phyloP scores from a whole-genome alignment of 768 basidiomycete species.

The Myochromella boudieri region DNA sequence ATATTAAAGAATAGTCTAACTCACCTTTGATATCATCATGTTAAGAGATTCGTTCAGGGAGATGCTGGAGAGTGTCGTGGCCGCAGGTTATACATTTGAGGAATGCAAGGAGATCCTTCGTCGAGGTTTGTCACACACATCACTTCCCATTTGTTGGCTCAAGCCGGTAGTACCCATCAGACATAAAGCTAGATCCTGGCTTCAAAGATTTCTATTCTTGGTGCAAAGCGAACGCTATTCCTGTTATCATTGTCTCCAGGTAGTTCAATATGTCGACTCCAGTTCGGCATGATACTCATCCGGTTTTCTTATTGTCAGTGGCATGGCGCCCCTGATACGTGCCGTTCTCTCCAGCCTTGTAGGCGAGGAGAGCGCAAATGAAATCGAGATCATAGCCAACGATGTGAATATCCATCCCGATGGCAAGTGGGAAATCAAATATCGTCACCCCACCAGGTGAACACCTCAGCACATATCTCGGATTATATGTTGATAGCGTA shows the following conservation, averaged over 20 bases:
- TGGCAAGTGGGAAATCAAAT: slow-evolving; percentile 80
- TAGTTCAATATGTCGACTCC: slow-evolving; percentile 25
- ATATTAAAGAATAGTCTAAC: background rate
- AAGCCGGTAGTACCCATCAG: slow-evolving; percentile 37
- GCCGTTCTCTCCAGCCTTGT: slow-evolving; percentile 85
- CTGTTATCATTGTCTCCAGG: slow-evolving; percentile 94
- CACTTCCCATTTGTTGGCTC: slow-evolving; percentile 2
- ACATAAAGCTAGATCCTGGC: slow-evolving; percentile 83
- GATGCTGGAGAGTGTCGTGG: slow-evolving; percentile 80
- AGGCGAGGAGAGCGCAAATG: slow-evolving; percentile 65
- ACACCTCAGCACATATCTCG: slow-evolving; percentile 1
- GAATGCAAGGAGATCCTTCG: slow-evolving; percentile 77
- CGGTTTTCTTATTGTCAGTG: slow-evolving; percentile 43
- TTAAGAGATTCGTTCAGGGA: slow-evolving; percentile 81
- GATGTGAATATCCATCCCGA: slow-evolving; percentile 67
- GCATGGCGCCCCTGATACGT: slow-evolving; percentile 93
- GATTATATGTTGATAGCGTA: background rate
- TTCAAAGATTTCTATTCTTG: slow-evolving; percentile 87
- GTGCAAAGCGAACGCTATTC: slow-evolving; percentile 79
- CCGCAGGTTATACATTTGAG: slow-evolving; percentile 78
- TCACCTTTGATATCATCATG: background rate
- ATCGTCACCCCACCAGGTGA: slow-evolving; percentile 85
- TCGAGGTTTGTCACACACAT: slow-evolving; percentile 49
- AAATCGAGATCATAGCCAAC: slow-evolving; percentile 94
- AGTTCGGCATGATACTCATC: background rate